Base-by-base conservation (phyloP, 2,329 filamentous ascomycete genomes). In the Coniochaeta sp. region DNA sequence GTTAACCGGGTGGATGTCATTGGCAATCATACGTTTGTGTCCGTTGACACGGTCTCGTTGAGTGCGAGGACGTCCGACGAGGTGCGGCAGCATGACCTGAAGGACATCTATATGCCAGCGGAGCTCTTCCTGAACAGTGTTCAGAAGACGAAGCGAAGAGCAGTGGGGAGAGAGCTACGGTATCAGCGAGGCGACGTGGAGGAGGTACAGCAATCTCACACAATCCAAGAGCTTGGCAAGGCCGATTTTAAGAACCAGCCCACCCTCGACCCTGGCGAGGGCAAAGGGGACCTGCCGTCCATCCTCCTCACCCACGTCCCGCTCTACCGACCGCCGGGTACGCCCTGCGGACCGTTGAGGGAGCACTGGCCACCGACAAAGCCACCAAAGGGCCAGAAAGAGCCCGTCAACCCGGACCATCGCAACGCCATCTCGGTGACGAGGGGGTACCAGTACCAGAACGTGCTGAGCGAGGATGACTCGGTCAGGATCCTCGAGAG, bases 1-100 rank as follows among this genome's bases (percentile, higher is more conserved):
- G 85, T 88, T n/a, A 98, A 97, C 72, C 82, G 91, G 9, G 87
- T 99, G 22, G 92, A 98, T 71, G 82, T 98, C 6, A 82, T 98
- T 59, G 95, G 91, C 14, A 99, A 99, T 70, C 95, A 99, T 72
- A 96, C 91, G 0, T 92, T 99, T 70, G 90, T 99, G 22, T 96
- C 91, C 0, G 82, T 99, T 8, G 95, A 99, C 71, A 85, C 89
- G 0, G 88, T 96, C 5, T 97, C 93, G 0, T 74, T 98, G 67
- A 96, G 91, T 69, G 93, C 95, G 3, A 81, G 72, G 52, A 78
- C 78, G 1, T 84, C 83, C 1, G 71, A 77, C 56, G 77, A 81
- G 70, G 80, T 79, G 40, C 74, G 79, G 58, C 72, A 74, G 6
- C 74, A 82, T 58, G 81, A 85, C 43, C 71, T 86, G 19, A 74